Evolutionary conservation across 1,284 basidiomycete species (phyloP).

Genomic region (Malassezia japonica): DNA sequence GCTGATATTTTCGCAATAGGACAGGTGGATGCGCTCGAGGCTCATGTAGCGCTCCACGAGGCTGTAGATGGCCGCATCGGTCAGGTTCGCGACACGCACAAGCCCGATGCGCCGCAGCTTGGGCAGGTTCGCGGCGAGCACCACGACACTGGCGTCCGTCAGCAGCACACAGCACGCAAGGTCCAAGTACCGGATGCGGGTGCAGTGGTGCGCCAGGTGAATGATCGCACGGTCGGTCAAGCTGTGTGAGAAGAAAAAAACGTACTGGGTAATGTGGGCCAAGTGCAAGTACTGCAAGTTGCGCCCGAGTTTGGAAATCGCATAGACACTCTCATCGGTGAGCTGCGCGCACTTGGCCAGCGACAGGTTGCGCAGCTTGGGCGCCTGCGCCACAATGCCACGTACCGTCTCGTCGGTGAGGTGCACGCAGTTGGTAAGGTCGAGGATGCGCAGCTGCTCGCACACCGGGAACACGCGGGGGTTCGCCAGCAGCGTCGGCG

Average conservation of each 20-base stretch:
- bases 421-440: slow-evolving; percentile 66
- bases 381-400: slow-evolving; percentile 75
- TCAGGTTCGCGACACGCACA: slow-evolving; percentile 81
- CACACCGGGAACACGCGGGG: slow-evolving; percentile 27
- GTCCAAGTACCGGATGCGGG: slow-evolving; percentile 88
- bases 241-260: too few relatives aligned
- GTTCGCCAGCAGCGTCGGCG: slow-evolving; percentile 62
- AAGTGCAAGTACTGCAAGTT: slow-evolving; percentile 91
- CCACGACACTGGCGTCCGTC: slow-evolving; percentile 87
- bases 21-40: slow-evolving; percentile 89
- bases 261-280: slow-evolving; percentile 75
- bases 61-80: slow-evolving; percentile 81
- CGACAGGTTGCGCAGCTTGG: slow-evolving; percentile 81
- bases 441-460: slow-evolving; percentile 44
- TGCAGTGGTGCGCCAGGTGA: slow-evolving; percentile 73
- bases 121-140: slow-evolving; percentile 69
- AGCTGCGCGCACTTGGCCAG: slow-evolving; percentile 79
- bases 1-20: slow-evolving; percentile 90
- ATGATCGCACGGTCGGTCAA: slow-evolving; percentile 85
- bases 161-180: slow-evolving; percentile 86
- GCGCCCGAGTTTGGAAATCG: slow-evolving; percentile 76
- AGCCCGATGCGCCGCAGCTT: slow-evolving; percentile 90
- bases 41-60: slow-evolving; percentile 62
- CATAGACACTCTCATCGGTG: slow-evolving; percentile 75
- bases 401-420: slow-evolving; percentile 83